Evolutionary conservation across 225 moss, liverwort and hornwort genomes (phyloP).

Genomic region (Asterella californica): DNA sequence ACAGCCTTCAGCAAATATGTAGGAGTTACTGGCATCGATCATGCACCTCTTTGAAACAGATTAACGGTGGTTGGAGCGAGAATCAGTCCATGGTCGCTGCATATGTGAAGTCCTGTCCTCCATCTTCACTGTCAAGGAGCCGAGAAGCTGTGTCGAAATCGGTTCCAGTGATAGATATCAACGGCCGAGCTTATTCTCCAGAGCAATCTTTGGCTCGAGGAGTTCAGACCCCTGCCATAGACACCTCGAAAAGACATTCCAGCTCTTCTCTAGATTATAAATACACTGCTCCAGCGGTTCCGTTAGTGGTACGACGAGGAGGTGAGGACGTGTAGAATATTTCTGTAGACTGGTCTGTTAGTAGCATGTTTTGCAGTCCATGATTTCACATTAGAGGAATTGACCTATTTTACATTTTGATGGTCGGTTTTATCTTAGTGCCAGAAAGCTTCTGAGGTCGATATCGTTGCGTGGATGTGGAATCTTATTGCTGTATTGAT

Average conservation of each 20-base stretch:
- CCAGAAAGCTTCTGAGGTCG: no score
- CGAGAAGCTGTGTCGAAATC: neutral
- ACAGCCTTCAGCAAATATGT: neutral
- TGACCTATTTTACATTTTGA: no score
- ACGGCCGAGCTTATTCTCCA: neutral
- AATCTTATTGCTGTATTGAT: constrained; percentile 22
- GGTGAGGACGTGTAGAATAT: neutral
- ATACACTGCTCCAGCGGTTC: no score
- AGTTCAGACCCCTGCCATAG: neutral
- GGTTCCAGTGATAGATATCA: neutral
- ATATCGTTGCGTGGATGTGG: neutral
- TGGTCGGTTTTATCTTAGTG: no score
- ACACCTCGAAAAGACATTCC: neutral
- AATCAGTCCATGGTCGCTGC: neutral
- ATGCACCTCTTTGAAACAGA: neutral
- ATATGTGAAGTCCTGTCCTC: neutral
- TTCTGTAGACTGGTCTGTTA: no score
- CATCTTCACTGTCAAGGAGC: neutral
- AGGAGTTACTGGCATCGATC: neutral
- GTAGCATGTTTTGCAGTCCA: no score
- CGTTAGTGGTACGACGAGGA: neutral
- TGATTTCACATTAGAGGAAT: no score
- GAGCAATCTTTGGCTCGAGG: neutral
- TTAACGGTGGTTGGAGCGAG: neutral
- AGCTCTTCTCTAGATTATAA: neutral